phyloP scores from a whole-genome alignment of 2,329 filamentous ascomycete species.

The Ustilaginoidea virens region DNA sequence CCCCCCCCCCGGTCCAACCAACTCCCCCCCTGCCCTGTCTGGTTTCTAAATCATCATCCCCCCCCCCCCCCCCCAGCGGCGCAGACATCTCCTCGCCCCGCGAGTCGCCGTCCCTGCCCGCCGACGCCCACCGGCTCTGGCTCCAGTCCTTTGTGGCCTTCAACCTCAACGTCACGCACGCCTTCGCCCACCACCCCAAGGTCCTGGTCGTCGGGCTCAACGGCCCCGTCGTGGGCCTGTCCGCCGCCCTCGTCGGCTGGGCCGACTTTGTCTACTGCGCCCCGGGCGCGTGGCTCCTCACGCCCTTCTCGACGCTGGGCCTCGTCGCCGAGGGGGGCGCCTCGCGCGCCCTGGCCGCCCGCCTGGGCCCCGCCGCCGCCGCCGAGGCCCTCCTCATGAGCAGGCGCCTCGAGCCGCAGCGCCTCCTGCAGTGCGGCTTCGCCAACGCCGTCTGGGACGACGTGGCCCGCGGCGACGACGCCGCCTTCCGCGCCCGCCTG shows the following conservation, averaged over 20 bases:
- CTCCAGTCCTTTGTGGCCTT: conserved; percentile 61
- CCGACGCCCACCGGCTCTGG: conserved; percentile 34
- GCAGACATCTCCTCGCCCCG: conserved; percentile 55
- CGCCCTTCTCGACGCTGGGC: conserved; percentile 79
- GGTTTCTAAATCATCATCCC: conserved; percentile 1
- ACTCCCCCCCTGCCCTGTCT: not conserved
- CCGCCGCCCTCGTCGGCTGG: conserved; percentile 66
- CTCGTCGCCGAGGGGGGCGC: conserved; percentile 82
- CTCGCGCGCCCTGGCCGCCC: conserved; percentile 60
- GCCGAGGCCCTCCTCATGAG: conserved; percentile 93
- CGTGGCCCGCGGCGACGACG: conserved; percentile 50
- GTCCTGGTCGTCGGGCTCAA: conserved; percentile 85
- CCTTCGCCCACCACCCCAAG: conserved; percentile 89
- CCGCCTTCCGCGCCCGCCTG: conserved; percentile 55
- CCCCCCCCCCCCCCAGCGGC: conserved; percentile 36
- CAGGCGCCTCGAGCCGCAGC: conserved; percentile 55
- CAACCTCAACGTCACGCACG: conserved; percentile 80
- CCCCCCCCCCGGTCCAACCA: not conserved
- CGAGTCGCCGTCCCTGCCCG: conserved; percentile 20
- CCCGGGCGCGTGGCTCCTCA: conserved; percentile 71
- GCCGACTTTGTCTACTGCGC: conserved; percentile 87
- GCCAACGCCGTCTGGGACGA: conserved; percentile 54
- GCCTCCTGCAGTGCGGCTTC: conserved; percentile 63
- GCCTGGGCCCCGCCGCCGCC: conserved; percentile 66
- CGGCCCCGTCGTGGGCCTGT: conserved; percentile 78